phyloP scores from a whole-genome alignment of 2,329 filamentous ascomycete genomes.

The Tolypocladium ovalisporum region DNA sequence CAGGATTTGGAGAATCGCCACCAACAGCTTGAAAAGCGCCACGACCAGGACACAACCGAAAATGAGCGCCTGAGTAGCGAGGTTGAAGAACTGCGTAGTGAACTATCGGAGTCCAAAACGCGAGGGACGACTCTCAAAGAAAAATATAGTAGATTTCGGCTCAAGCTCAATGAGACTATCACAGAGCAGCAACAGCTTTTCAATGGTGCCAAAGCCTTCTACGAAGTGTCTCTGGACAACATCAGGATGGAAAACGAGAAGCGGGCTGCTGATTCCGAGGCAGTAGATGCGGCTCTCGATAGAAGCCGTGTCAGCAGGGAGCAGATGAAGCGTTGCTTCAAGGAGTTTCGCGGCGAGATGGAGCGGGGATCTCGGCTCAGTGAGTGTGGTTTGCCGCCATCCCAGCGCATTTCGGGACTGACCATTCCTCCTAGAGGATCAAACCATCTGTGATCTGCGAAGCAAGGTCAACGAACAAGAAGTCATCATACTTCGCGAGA shows the following conservation, averaged over 20 bases:
- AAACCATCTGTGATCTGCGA: constrained; percentile 12
- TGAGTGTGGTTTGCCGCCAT: constrained; percentile 4
- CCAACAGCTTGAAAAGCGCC: constrained; percentile 13
- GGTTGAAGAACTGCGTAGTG: constrained; percentile 14
- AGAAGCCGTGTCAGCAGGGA: constrained; percentile 19
- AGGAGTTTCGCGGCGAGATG: constrained; percentile 12
- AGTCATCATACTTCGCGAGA: constrained; percentile 2
- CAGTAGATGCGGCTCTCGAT: constrained; percentile 16
- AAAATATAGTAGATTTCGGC: constrained; percentile 22
- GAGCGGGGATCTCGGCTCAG: constrained; percentile 12
- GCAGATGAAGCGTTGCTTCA: constrained; percentile 18
- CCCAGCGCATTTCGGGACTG: not conserved
- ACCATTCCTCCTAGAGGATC: constrained; percentile 10
- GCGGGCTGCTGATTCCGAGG: constrained; percentile 9
- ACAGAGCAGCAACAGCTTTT: constrained; percentile 35
- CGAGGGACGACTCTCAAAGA: constrained; percentile 13
- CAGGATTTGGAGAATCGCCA: constrained; percentile 11
- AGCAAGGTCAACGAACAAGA: constrained; percentile 10
- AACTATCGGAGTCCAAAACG: constrained; percentile 13
- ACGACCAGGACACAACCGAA: constrained; percentile 10
- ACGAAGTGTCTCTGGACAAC: constrained; percentile 20
- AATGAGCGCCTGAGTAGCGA: constrained; percentile 15
- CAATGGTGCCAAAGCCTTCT: constrained; percentile 18
- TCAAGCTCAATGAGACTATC: constrained; percentile 33
- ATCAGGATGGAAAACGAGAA: constrained; percentile 19